Evolutionary conservation across 2,329 filamentous ascomycete species (phyloP), one percentile per base, ranked within the genome.

Genomic region (Leptographium flavum): DNA sequence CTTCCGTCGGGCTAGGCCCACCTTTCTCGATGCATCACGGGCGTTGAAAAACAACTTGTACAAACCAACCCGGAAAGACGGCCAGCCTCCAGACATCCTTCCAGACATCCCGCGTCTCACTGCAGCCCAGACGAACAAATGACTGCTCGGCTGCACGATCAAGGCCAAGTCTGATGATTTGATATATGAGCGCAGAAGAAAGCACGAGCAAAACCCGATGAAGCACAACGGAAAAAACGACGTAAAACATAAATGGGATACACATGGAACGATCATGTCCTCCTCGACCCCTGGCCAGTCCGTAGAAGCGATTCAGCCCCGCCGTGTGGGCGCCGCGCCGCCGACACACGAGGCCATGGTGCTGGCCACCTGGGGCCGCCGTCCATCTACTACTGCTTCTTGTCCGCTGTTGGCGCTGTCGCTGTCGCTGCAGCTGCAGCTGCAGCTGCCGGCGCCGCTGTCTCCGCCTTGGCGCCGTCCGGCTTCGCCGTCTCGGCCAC

Each of bases 231-330:
- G 19, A 31, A 37, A 37, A 37, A 23, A 37, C 10, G 35, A 21
- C 19, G n/a, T 19, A 38, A 44, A 42, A 49, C 28, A 42, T 32
- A 43, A 17, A 47, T 38, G 42, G 38, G 30, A 42, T 43, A 49
- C 39, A 48, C 33, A 42, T 39, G 47, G 13, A 27, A 37, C 42
- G 19, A 39, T 30, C 45, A 21, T 41, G 45, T 25, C 47, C 23
- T 31, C 19, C 14, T 30, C 31, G 38, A 8, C 21, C 21, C 27
- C 8, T n/a, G 14, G 21, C 35, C 35, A 28, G 32, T 27, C 31
- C 22, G 9, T 27, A 22, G 25, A 33, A 19, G 27, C 15, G 30
- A 42, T 33, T 17, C 39, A 27, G 30, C 30, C n/a, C 39, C 39
- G 14, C 19, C n/a, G 21, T 17, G 4, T 42, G 9, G 19, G 21